Evolutionary conservation across 148 eudicot genomes (phyloP).

Genomic region (Rhododendron williamsianum): DNA sequence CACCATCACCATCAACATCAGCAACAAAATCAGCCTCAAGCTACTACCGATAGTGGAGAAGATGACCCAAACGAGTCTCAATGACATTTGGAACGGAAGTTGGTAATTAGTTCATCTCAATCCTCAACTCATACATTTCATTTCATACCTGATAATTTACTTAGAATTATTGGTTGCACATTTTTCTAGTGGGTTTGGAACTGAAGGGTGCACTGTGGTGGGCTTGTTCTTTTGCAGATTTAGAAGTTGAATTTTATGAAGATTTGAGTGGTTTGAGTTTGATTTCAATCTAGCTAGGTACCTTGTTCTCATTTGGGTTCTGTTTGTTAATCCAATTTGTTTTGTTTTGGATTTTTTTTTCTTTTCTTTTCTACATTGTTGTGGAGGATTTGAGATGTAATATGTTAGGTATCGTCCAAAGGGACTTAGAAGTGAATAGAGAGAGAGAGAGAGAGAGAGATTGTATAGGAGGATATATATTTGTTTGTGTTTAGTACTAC

Average conservation of each 20-base stretch:
- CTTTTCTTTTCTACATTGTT: slow-evolving; percentile 18
- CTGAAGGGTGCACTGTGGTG: not conserved
- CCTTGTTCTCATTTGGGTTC: slow-evolving; percentile 14
- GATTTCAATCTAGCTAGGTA: slow-evolving; percentile 10
- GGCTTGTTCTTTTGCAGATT: slow-evolving; percentile 15
- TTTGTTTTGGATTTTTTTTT: not conserved
- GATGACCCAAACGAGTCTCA: slow-evolving; percentile 39
- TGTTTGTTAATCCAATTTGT: slow-evolving; percentile 2
- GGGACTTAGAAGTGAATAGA: slow-evolving; percentile 22
- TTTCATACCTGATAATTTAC: not conserved
- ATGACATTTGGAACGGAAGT: slow-evolving; percentile 1
- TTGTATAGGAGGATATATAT: slow-evolving; percentile 39
- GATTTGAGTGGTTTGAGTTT: slow-evolving; percentile 10
- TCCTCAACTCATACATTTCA: not conserved
- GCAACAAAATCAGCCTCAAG: slow-evolving; percentile 31
- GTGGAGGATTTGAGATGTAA: slow-evolving; percentile 32
- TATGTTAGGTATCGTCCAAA: slow-evolving; percentile 28
- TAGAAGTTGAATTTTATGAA: slow-evolving; percentile 15
- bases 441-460: slow-evolving; percentile 9
- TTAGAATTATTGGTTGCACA: not conserved
- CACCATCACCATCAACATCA: slow-evolving; percentile 25
- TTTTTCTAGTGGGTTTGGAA: not conserved
- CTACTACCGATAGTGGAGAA: slow-evolving; percentile 43
- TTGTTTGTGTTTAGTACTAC: slow-evolving; percentile 19
- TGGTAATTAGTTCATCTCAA: slow-evolving; percentile 2